Evolutionary conservation across 305 asterid genomes (phyloP).

Genomic region (Andrographis paniculata): DNA sequence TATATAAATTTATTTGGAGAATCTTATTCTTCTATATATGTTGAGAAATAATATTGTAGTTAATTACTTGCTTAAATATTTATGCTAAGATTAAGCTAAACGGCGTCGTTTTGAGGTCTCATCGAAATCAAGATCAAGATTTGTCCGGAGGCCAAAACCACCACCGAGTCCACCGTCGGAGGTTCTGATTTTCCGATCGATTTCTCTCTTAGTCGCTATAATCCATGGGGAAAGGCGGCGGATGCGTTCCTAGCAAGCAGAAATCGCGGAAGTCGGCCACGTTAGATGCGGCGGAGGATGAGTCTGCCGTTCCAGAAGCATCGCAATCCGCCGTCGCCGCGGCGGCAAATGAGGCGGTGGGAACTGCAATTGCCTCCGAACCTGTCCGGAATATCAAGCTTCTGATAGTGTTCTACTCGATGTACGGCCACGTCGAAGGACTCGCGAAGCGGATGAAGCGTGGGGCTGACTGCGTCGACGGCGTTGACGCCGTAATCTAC

Average conservation of each 20-base stretch:
- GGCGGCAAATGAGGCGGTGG: constrained; percentile 5
- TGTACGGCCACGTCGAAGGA: constrained; percentile 90
- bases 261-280: constrained; percentile 33
- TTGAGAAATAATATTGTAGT: no score
- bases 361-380: constrained; percentile 15
- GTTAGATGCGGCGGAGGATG: constrained; percentile 20
- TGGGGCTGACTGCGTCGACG: constrained; percentile 52
- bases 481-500: constrained; percentile 55
- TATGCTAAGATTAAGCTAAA: no score
- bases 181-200: constrained; percentile 1
- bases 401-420: constrained; percentile 70
- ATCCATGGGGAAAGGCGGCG: constrained; percentile 83
- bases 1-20: no score
- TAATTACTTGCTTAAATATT: no score
- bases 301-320: constrained; percentile 25
- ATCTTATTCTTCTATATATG: no score
- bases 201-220: neutral
- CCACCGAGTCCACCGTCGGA: constrained; percentile 5
- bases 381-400: constrained; percentile 34
- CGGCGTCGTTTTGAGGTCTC: no score
- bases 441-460: constrained; percentile 71
- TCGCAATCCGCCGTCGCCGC: constrained; percentile 15
- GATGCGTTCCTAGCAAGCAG: constrained; percentile 85
- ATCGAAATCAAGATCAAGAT: neutral
- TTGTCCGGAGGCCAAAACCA: neutral